Base-by-base conservation (phyloP, 257 asterid genomes). In the Echites panduratus region DNA sequence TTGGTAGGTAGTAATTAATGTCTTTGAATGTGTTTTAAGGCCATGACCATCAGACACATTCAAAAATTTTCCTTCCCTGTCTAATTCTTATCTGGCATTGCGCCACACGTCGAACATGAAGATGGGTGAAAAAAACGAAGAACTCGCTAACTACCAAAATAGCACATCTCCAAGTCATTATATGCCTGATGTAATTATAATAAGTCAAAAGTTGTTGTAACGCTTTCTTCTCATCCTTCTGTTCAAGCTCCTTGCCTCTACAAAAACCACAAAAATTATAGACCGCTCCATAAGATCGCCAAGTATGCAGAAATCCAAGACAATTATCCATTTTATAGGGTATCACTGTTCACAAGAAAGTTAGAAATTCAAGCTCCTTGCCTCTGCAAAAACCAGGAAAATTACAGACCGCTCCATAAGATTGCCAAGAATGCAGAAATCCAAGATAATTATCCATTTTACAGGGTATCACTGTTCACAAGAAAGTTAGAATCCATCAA, bases 1-100 rank as follows among this genome's bases (percentile, higher is more conserved):
- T 69, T 83, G 75, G 84, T 73, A 80, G 82, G 89, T 83, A 57
- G 79, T 38, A 82, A 75, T 79, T 75, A 83, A 77, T 80, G 82
- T 62, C 43, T 63, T 68, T 59, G 44, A 49, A 52, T 53, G 57
- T 35, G 73, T 73, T 74, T n/a, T 69, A 70, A 56, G 50, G 76
- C 70, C 78, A 79, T 73, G 62, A 53, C 74, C 64, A 54, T 63
- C 47, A 77, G 75, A 72, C 76, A 63, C 70, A 56, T 73, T 76
- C 75, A 54, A 67, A 80, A 58, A n/a, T 66, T 82, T 75, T 45
- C 56, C 32, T 20, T 74, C 72, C 47, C 58, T 66, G 72, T 75
- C 72, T 27, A 80, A 6, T 27, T 66, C 13, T 67, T 48, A 57
- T 66, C 66, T 63, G 68, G 19, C 75, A 32, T 45, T 17, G 68